These are phyloP conservation scores for Penicillium sp. DNA, from an alignment of 2,329 filamentous ascomycete species.

Conservation along the genomic window DNA sequence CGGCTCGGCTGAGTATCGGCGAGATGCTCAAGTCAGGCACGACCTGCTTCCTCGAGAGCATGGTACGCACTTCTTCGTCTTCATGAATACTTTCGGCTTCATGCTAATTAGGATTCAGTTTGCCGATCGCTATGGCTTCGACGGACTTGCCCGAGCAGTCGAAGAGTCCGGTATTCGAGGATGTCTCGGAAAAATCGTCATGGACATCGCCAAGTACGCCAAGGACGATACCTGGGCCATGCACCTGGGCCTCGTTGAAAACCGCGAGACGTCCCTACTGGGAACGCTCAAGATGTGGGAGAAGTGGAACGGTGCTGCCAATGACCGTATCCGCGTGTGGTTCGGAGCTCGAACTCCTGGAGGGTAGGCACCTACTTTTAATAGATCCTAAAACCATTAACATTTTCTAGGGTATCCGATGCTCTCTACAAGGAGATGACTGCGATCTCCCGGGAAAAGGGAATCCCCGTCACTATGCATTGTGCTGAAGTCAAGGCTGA, in stretches of 20 bases:
- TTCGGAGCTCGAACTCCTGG: constrained; percentile 49
- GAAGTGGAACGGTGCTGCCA: constrained; percentile 36
- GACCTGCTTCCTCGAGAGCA: constrained; percentile 54
- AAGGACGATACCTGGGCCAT: constrained; percentile 45
- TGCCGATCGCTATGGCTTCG: constrained; percentile 48
- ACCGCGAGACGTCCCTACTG: constrained; percentile 41
- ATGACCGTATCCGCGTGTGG: constrained; percentile 50
- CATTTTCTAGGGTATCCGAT: constrained; percentile 29
- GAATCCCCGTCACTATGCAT: constrained; percentile 43
- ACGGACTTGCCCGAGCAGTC: constrained; percentile 45
- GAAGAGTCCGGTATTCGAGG: constrained; percentile 47
- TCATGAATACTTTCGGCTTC: neutral
- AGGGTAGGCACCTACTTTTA: constrained; percentile 30
- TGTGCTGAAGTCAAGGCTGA: constrained; percentile 34
- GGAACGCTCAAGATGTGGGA: constrained; percentile 40
- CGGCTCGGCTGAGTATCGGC: constrained; percentile 49
- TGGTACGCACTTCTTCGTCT: constrained; percentile 36
- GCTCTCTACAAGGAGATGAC: constrained; percentile 43
- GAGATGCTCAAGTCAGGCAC: constrained; percentile 53
- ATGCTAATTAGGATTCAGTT: constrained; percentile 30
- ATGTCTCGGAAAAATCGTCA: constrained; percentile 47
- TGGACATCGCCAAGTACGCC: constrained; percentile 46
- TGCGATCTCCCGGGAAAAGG: constrained; percentile 37
- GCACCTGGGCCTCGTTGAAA: constrained; percentile 44
- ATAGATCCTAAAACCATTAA: constrained; percentile 1